Evolutionary conservation across 108 stramenopile genomes (phyloP), one percentile per base, ranked within the genome.

Genomic region (Ochromonas danica): DNA sequence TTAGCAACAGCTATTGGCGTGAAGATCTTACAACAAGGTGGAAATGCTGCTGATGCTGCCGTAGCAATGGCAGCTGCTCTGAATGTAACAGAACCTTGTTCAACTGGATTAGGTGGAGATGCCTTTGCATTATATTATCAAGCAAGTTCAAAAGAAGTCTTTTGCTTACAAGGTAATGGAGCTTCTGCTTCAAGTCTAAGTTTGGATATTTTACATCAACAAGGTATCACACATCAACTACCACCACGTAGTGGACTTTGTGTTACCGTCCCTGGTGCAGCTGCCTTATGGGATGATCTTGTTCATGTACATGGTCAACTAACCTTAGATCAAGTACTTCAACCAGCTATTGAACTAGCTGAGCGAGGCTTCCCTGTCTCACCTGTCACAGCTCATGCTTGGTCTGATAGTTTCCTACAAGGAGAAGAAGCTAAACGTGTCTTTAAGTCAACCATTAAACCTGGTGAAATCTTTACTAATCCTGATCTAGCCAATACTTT

Each of bases 191-290:
- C 83, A 0, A 80, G 43, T 2, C 77, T 96, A 40, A 90, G 87
- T 17, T 82, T 95, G 51, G 91, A 92, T 22, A 39, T 75, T 28
- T 10, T 75, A 6, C 6, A 39, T 14, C 3, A 45, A 28, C 10
- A 33, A 42, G 72, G 72, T 14, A 42, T 42, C 28, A 22, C 22
- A 14, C 45, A 51, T 51, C 40, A 45, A 75, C 31, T 75, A 10
- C 14, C 6, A 14, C 10, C 72, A 57, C 31, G 6, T 75, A 75
- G 72, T 36, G 72, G 72, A 27, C 40, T 75, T 81, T 83, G 90
- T 17, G 89, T 96, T 1, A 97, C 97, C 39, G 95, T 98, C 22
- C 97, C 97, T 14, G 97, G 97, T 10, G 93, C 97, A 1, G 97
- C 96, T 14, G 85, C 84, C n/a, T 94, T 92, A 1, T 98, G 94